phyloP scores from a whole-genome alignment of 192 early-diverging fungal species.

The Phlyctochytrium arcticum region DNA sequence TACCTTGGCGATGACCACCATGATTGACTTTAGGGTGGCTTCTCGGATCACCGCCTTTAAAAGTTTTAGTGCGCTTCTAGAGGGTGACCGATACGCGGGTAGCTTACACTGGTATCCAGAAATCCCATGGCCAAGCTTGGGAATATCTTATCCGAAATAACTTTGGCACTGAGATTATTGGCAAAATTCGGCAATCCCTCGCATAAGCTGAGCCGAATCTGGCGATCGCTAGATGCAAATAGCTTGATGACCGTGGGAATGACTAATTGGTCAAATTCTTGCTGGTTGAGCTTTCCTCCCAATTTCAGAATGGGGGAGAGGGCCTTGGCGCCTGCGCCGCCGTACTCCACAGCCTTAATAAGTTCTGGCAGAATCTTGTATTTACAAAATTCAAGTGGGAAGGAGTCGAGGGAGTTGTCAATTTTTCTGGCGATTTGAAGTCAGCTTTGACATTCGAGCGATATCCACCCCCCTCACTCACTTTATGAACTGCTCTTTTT shows the following conservation, averaged over 20 bases:
- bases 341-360: constrained; percentile 58
- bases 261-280: constrained; percentile 69
- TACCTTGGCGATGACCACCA: constrained; percentile 54
- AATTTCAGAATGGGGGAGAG: constrained; percentile 79
- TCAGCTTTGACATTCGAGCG: background rate
- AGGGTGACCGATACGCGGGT: background rate
- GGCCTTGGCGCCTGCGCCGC: constrained; percentile 43
- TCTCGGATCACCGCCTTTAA: constrained; percentile 89
- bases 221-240: constrained; percentile 83
- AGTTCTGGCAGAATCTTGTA: constrained; percentile 94
- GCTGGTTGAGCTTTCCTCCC: constrained; percentile 56
- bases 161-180: constrained; percentile 58
- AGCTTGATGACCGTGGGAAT: constrained; percentile 73
- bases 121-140: constrained; percentile 86
- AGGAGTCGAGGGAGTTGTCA: constrained; percentile 64
- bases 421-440: constrained; percentile 51
- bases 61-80: background rate
- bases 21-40: constrained; percentile 79
- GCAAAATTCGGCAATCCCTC: constrained; percentile 77
- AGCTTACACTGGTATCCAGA: constrained; percentile 62
- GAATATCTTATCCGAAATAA: constrained; percentile 79
- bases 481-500: constrained; percentile 74
- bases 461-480: background rate
- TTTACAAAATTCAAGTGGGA: constrained; percentile 78
- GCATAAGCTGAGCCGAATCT: constrained; percentile 77